These are phyloP conservation scores for Azolla pinnata DNA, from an alignment of 75 land plant species.

Conservation along the genomic window DNA sequence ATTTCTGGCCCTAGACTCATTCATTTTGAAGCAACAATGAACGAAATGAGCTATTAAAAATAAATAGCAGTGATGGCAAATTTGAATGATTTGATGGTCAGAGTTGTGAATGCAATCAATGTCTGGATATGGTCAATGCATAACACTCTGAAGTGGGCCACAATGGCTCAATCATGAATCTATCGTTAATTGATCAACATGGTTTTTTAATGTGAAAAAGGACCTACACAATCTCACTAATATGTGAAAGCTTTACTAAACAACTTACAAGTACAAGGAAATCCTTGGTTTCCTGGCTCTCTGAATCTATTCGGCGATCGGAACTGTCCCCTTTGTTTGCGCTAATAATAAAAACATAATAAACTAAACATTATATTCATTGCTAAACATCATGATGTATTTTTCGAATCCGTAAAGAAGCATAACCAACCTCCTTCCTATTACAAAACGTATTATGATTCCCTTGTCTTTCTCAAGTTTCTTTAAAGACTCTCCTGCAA, in stretches of 20 bases:
- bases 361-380: not conserved
- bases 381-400: not conserved
- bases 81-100: too few relatives aligned
- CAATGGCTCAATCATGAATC: not conserved
- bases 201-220: not conserved
- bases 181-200: not conserved
- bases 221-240: not conserved
- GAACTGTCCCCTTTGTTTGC: constrained; percentile 83
- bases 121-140: too few relatives aligned
- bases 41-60: not conserved
- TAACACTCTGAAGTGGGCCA: too few relatives aligned
- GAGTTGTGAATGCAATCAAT: too few relatives aligned
- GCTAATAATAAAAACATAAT: constrained; percentile 31
- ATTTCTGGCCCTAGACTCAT: too few relatives aligned
- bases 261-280: constrained; percentile 66
- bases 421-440: constrained; percentile 62
- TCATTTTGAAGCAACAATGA: not conserved
- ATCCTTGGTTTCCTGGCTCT: constrained; percentile 50
- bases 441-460: constrained; percentile 67
- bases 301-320: constrained; percentile 63
- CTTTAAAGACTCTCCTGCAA: constrained; percentile 53
- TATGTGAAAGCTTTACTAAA: not conserved
- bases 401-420: not conserved
- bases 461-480: constrained; percentile 62
- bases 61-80: too few relatives aligned